phyloP scores from a whole-genome alignment of 306 rosid genomes.

The Macrotyloma uniflorum region DNA sequence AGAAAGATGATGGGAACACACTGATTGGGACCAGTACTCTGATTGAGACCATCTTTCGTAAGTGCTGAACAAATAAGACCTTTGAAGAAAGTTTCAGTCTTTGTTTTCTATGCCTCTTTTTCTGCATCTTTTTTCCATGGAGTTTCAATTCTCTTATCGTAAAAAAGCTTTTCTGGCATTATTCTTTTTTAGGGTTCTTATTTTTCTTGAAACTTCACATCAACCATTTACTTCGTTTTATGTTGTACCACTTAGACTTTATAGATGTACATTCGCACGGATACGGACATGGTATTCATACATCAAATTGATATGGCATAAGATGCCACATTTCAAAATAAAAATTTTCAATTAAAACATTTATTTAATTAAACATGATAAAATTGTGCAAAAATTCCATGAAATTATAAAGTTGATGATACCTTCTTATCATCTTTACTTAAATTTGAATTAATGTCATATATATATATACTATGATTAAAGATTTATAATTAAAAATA shows the following conservation, averaged over 20 bases:
- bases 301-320: background rate
- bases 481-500: too few species aligned
- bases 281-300: background rate
- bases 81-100: slow-evolving; percentile 22
- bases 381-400: too few species aligned
- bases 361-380: too few species aligned
- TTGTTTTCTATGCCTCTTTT: slow-evolving; percentile 27
- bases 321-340: background rate
- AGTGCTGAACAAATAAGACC: slow-evolving; percentile 16
- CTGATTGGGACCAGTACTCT: slow-evolving; percentile 28
- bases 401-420: too few species aligned
- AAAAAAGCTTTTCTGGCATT: slow-evolving; percentile 10
- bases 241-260: slow-evolving; percentile 5
- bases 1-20: slow-evolving; percentile 32
- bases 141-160: slow-evolving; percentile 23
- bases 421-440: too few species aligned
- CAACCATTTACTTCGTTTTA: background rate
- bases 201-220: background rate
- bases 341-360: background rate
- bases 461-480: too few species aligned
- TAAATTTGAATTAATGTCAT: too few species aligned
- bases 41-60: slow-evolving; percentile 22
- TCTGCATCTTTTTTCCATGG: background rate
- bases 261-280: background rate
- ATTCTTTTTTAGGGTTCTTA: slow-evolving; percentile 19